Conservation (phyloP, 2,329 filamentous ascomycete species). For the Triangularia verruculosa region DNA sequence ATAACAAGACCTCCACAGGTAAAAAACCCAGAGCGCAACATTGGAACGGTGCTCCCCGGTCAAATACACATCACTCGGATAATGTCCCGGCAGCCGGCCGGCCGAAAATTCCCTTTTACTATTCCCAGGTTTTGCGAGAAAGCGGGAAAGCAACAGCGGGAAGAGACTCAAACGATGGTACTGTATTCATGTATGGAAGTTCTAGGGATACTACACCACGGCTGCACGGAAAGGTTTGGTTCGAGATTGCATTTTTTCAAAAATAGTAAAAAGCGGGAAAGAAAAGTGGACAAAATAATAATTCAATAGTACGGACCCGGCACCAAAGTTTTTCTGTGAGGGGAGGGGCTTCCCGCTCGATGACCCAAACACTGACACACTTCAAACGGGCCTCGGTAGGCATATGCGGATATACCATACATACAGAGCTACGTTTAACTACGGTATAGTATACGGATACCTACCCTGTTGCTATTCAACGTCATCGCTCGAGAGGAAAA, state of each 20-base stretch:
- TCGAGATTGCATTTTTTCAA: neutral
- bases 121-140: neutral
- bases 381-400: neutral
- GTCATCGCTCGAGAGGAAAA: neutral
- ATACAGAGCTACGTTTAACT: too few species aligned
- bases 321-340: neutral
- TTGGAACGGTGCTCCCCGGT: constrained; percentile 3
- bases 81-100: too few species aligned
- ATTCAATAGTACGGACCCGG: neutral
- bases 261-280: neutral
- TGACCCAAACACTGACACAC: neutral
- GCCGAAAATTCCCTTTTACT: neutral
- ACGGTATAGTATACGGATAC: too few species aligned
- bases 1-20: neutral
- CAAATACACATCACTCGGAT: neutral
- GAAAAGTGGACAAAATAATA: neutral
- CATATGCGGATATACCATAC: neutral
- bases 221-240: too few species aligned
- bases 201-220: neutral
- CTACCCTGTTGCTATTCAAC: neutral
- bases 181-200: neutral
- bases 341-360: neutral
- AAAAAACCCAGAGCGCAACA: neutral
- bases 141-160: constrained; percentile 3
- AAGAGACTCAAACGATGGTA: neutral